phyloP scores from a whole-genome alignment of 2,329 filamentous ascomycete genomes.

The Botrytis galanthina region DNA sequence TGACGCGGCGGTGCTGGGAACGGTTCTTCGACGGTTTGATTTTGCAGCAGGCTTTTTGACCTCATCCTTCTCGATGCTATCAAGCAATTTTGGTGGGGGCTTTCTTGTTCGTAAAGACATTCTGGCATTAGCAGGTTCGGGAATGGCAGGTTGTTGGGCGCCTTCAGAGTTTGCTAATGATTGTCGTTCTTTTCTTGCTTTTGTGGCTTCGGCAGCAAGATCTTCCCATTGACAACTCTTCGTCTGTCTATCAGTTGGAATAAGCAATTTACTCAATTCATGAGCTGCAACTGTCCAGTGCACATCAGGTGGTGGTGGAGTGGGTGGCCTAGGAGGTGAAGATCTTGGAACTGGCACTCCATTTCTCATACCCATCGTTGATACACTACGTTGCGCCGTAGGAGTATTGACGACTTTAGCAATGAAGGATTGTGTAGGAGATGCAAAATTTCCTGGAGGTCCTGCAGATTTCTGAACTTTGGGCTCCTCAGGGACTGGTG shows the following conservation, averaged over 20 bases:
- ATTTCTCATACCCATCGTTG: slow-evolving; percentile 47
- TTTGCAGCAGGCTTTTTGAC: slow-evolving; percentile 40
- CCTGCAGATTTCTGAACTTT: slow-evolving; percentile 51
- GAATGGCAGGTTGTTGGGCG: slow-evolving; percentile 36
- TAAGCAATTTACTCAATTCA: slow-evolving; percentile 77
- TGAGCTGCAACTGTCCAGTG: slow-evolving; percentile 82
- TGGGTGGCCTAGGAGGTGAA: slow-evolving; percentile 47
- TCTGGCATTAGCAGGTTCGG: slow-evolving; percentile 48
- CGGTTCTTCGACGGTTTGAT: slow-evolving; percentile 58
- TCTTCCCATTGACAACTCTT: slow-evolving; percentile 76
- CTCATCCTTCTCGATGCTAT: slow-evolving; percentile 52
- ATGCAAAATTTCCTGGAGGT: slow-evolving; percentile 71
- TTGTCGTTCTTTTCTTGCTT: slow-evolving; percentile 63
- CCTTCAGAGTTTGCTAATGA: slow-evolving; percentile 44
- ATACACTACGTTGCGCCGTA: slow-evolving; percentile 62
- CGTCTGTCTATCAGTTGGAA: slow-evolving; percentile 73
- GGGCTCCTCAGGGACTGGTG: slow-evolving; percentile 49
- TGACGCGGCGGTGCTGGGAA: slow-evolving; percentile 51
- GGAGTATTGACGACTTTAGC: slow-evolving; percentile 69
- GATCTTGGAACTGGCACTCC: slow-evolving; percentile 40
- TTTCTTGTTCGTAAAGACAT: slow-evolving; percentile 75
- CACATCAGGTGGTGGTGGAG: slow-evolving; percentile 75
- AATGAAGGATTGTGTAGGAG: slow-evolving; percentile 82
- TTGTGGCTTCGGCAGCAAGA: slow-evolving; percentile 65
- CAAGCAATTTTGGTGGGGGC: slow-evolving; percentile 49